Conservation (phyloP, 1,284 basidiomycete genomes). For the Marasmius sp. region DNA sequence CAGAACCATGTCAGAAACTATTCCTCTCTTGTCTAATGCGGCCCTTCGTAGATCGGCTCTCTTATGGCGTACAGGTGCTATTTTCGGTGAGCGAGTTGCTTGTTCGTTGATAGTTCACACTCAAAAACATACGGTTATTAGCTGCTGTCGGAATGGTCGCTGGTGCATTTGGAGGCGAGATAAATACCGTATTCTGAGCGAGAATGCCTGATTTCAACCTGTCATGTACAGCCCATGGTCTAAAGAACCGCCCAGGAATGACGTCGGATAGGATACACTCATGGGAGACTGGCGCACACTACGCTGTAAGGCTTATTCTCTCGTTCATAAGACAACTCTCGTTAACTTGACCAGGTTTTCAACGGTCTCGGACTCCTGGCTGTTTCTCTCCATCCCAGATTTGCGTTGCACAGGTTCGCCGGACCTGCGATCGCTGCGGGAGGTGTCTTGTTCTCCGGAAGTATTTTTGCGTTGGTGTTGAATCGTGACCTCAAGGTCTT, state of each 20-base stretch:
- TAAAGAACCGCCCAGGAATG: conserved; percentile 48
- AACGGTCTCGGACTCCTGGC: conserved; percentile 77
- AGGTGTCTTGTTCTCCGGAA: conserved; percentile 67
- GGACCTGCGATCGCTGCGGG: conserved; percentile 69
- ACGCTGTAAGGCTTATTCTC: conserved; percentile 48
- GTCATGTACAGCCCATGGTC: conserved; percentile 48
- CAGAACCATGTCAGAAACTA: not conserved
- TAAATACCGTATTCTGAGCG: not conserved
- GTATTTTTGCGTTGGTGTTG: conserved; percentile 66
- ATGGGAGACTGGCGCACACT: conserved; percentile 65
- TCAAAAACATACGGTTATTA: not conserved
- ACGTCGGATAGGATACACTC: conserved; percentile 53
- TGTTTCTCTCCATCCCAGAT: conserved; percentile 71
- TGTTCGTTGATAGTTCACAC: not conserved
- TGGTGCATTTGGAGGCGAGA: conserved; percentile 64
- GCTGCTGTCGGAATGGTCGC: conserved; percentile 21
- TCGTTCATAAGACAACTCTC: not conserved
- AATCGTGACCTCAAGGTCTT: conserved; percentile 58
- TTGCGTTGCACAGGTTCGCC: conserved; percentile 65
- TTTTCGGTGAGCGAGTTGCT: conserved; percentile 26
- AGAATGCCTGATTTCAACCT: not conserved
- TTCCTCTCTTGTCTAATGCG: not conserved
- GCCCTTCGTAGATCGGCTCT: not conserved
- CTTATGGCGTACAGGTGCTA: conserved; percentile 16
- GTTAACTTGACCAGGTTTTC: conserved; percentile 49